Evolutionary conservation across 257 asterid species (phyloP).

Genomic region (Coffea canephora): DNA sequence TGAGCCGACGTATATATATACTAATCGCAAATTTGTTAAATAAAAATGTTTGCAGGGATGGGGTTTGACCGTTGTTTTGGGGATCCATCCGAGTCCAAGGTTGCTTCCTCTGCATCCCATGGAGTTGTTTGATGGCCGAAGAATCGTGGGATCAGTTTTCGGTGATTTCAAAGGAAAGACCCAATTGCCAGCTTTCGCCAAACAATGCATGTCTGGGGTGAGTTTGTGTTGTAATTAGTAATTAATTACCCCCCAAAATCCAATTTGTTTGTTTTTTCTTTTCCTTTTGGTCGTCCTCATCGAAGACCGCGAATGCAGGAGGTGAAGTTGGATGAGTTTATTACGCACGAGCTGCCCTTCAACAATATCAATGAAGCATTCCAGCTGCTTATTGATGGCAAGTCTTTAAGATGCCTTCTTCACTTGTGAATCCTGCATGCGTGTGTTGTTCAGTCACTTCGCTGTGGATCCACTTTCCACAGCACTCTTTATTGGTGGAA

Average conservation of each 20-base stretch:
- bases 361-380: slow-evolving; percentile 66
- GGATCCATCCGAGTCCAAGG: slow-evolving; percentile 71
- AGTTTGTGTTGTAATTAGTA: background rate
- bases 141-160: slow-evolving; percentile 69
- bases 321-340: slow-evolving; percentile 83
- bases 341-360: slow-evolving; percentile 76
- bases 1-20: background rate
- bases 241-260: too few species aligned
- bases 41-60: slow-evolving; percentile 63
- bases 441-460: background rate
- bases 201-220: slow-evolving; percentile 73
- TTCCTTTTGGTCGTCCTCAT: too few species aligned
- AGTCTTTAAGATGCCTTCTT: slow-evolving; percentile 80
- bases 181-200: slow-evolving; percentile 67
- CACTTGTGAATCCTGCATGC: slow-evolving; percentile 31
- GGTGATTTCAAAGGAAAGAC: slow-evolving; percentile 92
- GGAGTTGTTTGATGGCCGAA: slow-evolving; percentile 83
- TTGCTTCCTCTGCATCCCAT: slow-evolving; percentile 85
- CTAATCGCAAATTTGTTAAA: background rate
- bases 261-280: background rate
- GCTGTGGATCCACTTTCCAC: background rate
- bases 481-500: background rate
- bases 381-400: slow-evolving; percentile 65
- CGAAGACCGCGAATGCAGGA: slow-evolving; percentile 29
- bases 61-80: slow-evolving; percentile 75